A percentile compares a stretch with the other conserved stretches of the same genome.
These are phyloP conservation scores for Agrostemma githago DNA, from an alignment of 148 eudicot species.

Conservation along the genomic window DNA sequence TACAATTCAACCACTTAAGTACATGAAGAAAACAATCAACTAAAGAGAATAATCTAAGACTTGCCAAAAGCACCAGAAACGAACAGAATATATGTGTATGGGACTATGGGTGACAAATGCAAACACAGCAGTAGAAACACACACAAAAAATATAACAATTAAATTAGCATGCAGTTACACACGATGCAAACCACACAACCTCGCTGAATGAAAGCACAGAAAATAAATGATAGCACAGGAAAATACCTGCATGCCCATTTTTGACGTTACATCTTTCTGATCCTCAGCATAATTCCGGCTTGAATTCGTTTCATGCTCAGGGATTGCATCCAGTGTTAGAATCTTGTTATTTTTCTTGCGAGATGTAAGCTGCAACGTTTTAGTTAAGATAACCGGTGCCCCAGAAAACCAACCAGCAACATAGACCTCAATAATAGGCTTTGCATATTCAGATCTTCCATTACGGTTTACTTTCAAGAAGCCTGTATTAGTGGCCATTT, in stretches of 20 bases:
- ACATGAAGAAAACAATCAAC: neutral
- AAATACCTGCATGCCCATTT: constrained; percentile 53
- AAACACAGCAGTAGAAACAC: neutral
- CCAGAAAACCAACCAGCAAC: constrained; percentile 61
- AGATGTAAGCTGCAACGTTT: constrained; percentile 46
- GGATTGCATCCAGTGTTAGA: constrained; percentile 43
- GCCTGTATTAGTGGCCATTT: constrained; percentile 32
- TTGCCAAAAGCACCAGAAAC: neutral
- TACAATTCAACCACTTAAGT: neutral
- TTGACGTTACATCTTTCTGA: constrained; percentile 7
- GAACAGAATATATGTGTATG: neutral
- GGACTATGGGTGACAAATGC: neutral
- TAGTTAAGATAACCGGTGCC: constrained; percentile 53
- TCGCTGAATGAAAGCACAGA: neutral
- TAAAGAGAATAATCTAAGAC: neutral
- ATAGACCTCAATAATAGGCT: constrained; percentile 55
- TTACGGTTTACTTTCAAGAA: constrained; percentile 55
- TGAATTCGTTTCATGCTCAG: constrained; percentile 45
- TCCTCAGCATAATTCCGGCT: constrained; percentile 21
- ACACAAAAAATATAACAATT: neutral
- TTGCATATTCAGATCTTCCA: constrained; percentile 29
- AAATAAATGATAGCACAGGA: neutral
- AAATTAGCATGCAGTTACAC: neutral
- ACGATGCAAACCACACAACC: neutral
- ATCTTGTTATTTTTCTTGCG: constrained; percentile 50